A percentile compares a stretch with the other conserved stretches of the same genome.
Evolutionary conservation across 2,329 filamentous ascomycete genomes (phyloP).

Genomic region (Sordariomycetes sp.): DNA sequence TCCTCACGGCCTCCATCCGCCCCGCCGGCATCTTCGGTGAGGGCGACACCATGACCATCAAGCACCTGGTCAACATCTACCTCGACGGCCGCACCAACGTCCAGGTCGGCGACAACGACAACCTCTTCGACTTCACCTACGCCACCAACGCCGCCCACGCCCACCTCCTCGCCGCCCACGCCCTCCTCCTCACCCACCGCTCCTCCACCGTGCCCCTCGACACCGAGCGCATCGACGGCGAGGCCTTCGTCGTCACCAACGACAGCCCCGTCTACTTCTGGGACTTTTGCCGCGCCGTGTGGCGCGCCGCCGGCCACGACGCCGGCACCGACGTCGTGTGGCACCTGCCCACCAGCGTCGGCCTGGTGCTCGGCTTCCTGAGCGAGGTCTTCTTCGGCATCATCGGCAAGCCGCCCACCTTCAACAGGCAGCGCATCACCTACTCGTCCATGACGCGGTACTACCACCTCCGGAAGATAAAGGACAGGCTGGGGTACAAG

Average conservation of each 20-base stretch:
- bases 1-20: conserved; percentile 73
- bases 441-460: conserved; percentile 69
- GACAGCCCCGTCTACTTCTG: conserved; percentile 83
- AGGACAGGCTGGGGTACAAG: conserved; percentile 55
- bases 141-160: conserved; percentile 59
- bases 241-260: conserved; percentile 87
- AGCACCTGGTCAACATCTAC: conserved; percentile 64
- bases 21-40: conserved; percentile 87
- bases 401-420: conserved; percentile 41
- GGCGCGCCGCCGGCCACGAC: conserved; percentile 48
- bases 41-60: conserved; percentile 68
- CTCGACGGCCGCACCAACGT: conserved; percentile 58
- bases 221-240: conserved; percentile 67
- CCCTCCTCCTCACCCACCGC: conserved; percentile 51
- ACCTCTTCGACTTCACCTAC: conserved; percentile 56
- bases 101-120: conserved; percentile 64
- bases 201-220: conserved; percentile 52
- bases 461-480: conserved; percentile 69
- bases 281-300: conserved; percentile 74
- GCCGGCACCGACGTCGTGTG: conserved; percentile 44
- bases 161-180: conserved; percentile 70
- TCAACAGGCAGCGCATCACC: conserved; percentile 48
- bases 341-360: conserved; percentile 39
- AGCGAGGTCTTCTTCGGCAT: conserved; percentile 41
- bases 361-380: conserved; percentile 37